Conservation (phyloP, 225 moss, liverwort and hornwort species). For the Marchantia polymorpha region DNA sequence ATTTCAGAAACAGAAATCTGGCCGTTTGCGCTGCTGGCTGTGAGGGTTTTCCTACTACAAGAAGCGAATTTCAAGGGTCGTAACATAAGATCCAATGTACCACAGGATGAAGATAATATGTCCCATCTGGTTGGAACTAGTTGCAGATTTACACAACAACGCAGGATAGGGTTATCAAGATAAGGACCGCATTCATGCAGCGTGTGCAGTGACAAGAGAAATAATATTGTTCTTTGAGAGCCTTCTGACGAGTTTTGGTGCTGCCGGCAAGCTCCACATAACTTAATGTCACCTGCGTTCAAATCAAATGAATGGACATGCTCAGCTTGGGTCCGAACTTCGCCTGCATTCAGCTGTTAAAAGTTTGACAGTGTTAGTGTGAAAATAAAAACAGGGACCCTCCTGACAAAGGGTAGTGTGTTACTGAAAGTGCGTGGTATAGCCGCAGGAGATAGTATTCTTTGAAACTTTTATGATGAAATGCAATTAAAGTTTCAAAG, state of each 20-base stretch:
- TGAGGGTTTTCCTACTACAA: neutral
- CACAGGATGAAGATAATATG: neutral
- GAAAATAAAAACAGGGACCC: neutral
- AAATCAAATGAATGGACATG: neutral
- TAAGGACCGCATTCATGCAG: slow-evolving; percentile 24
- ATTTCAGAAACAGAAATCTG: neutral
- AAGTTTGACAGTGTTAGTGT: neutral
- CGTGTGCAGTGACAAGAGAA: slow-evolving; percentile 44
- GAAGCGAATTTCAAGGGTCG: too few relatives aligned
- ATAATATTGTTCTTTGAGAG: slow-evolving; percentile 51
- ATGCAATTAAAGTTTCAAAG: neutral
- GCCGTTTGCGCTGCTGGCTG: neutral
- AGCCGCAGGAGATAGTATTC: neutral
- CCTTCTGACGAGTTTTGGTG: slow-evolving; percentile 43
- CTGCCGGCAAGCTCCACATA: slow-evolving; percentile 50
- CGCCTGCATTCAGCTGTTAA: neutral
- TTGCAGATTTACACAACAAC: neutral
- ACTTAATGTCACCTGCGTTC: slow-evolving; percentile 41
- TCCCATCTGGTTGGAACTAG: neutral
- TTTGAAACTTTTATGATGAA: neutral
- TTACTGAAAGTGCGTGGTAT: neutral
- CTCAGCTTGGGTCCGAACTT: neutral
- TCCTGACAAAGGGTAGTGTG: neutral
- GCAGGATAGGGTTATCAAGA: neutral
- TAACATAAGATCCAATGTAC: neutral